Evolutionary conservation across 768 basidiomycete genomes (phyloP), one percentile per base, ranked within the genome.

Genomic region (Coprinopsis sp.): DNA sequence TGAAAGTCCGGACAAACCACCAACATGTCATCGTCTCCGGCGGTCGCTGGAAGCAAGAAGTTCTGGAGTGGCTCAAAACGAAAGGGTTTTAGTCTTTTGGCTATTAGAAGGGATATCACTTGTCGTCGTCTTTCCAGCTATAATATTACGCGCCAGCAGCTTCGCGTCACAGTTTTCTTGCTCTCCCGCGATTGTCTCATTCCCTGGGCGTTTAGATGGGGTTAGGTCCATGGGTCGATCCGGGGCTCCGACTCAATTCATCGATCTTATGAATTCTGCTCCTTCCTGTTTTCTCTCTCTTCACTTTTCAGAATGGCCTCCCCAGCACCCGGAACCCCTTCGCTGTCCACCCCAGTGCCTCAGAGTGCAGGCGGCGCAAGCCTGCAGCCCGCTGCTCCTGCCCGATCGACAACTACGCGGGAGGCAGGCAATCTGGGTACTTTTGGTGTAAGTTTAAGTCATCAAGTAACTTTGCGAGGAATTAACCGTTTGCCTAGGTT

Each of bases 361-460:
- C 70, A 70, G 39, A 67, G 66, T 16, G 66, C 61, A 10, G 76
- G 73, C 29, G 70, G 65, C 52, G 57, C 70, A 23, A 51, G 60
- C 29, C 66, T 69, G 13, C 70, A 73, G 10, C 69, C 65, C 12
- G 57, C 70, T 22, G 77, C 76, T 1, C 82, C 83, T 2, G 65
- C 81, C 24, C 77, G 82, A 43, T 69, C 73, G n/a, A 55, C 71
- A 4, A 69, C 68, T 44, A 59, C 65, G 47, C 79, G 81, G 50
- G 78, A 73, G 14, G 73, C 74, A 42, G 77, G 76, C 60, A 84
- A 72, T 51, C 64, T 86, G 37, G 86, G 84, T 21, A 87, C 87
- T 3, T 89, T 87, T 59, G 81, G 81, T 24, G 86, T 86, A 59
- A 44, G 74, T 59, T 33, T 33, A 42, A 37, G 52, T 29, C 38